Evolutionary conservation across 768 basidiomycete species (phyloP).

Genomic region (Coprinopsis marcescibilis): DNA sequence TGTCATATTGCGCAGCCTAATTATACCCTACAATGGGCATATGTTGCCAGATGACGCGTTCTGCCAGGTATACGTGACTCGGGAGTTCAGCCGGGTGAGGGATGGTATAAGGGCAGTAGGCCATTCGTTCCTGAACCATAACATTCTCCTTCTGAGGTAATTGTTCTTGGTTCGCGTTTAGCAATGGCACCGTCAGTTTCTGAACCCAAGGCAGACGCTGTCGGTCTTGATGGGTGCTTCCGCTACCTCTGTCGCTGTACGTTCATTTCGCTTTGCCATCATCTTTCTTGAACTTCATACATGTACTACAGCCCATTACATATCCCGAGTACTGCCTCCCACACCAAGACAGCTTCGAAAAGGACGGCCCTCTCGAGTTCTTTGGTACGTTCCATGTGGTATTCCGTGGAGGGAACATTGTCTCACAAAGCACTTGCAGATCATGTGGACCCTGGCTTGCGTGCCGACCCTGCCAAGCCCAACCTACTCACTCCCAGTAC

Average conservation of each 20-base stretch:
- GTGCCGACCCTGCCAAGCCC: conserved; percentile 46
- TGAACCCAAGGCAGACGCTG: conserved; percentile 7
- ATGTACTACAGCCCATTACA: not conserved
- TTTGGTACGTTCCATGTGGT: conserved; percentile 32
- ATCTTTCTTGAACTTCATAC: not conserved
- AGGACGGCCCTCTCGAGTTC: conserved; percentile 41
- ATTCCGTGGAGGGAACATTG: not conserved
- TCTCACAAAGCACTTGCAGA: conserved; percentile 21
- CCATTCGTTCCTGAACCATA: too few species aligned
- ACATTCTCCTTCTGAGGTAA: too few species aligned
- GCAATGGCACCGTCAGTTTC: conserved; percentile 30
- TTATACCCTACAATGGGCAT: too few species aligned
- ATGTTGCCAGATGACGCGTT: too few species aligned
- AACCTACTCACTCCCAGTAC: conserved; percentile 38
- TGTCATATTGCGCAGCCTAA: too few species aligned
- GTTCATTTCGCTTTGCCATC: not conserved
- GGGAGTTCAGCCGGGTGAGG: too few species aligned
- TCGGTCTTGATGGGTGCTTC: not conserved
- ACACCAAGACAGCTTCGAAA: conserved; percentile 24
- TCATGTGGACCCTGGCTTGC: conserved; percentile 37
- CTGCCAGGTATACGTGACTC: too few species aligned
- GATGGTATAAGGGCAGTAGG: too few species aligned
- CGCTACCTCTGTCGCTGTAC: not conserved
- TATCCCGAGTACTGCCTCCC: not conserved
- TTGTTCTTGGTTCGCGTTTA: too few species aligned